Evolutionary conservation across 306 rosid genomes (phyloP).

Genomic region (Ochetophila trinervis): DNA sequence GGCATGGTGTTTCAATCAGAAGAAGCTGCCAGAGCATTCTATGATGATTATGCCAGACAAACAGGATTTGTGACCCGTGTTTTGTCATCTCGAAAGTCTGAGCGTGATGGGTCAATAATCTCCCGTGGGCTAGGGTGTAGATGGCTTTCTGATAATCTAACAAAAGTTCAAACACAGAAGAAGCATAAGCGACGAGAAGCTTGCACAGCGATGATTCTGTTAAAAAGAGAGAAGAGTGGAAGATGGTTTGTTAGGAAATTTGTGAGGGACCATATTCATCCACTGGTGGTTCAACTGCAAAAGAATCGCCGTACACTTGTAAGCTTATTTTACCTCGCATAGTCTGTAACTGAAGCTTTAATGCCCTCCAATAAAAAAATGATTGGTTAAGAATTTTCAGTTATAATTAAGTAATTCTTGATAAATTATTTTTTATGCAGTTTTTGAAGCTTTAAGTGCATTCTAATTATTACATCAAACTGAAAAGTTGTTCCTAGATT

Average conservation of each 20-base stretch:
- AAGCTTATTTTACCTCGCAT: constrained; percentile 22
- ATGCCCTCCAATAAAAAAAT: background rate
- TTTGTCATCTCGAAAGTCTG: constrained; percentile 39
- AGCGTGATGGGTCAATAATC: constrained; percentile 35
- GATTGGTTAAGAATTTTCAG: too few relatives aligned
- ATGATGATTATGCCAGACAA: constrained; percentile 28
- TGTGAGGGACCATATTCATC: constrained; percentile 35
- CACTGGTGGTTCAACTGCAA: constrained; percentile 24
- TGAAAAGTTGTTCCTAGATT: too few relatives aligned
- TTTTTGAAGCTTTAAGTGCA: too few relatives aligned
- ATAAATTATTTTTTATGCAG: too few relatives aligned
- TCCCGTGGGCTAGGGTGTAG: constrained; percentile 42
- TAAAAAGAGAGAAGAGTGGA: constrained; percentile 31
- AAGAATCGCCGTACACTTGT: constrained; percentile 22
- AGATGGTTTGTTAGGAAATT: constrained; percentile 34
- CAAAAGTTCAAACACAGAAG: constrained; percentile 8
- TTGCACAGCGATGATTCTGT: constrained; percentile 30
- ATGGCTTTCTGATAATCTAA: constrained; percentile 22
- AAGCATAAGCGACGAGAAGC: constrained; percentile 14
- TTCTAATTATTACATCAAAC: too few relatives aligned
- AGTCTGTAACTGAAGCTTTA: background rate
- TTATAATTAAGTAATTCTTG: too few relatives aligned
- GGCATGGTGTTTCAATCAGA: constrained; percentile 31
- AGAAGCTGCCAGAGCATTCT: constrained; percentile 33
- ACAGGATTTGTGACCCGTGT: constrained; percentile 36